Evolutionary conservation across 306 rosid genomes (phyloP), one percentile per base, ranked within the genome.

Genomic region (Quercus parvula): DNA sequence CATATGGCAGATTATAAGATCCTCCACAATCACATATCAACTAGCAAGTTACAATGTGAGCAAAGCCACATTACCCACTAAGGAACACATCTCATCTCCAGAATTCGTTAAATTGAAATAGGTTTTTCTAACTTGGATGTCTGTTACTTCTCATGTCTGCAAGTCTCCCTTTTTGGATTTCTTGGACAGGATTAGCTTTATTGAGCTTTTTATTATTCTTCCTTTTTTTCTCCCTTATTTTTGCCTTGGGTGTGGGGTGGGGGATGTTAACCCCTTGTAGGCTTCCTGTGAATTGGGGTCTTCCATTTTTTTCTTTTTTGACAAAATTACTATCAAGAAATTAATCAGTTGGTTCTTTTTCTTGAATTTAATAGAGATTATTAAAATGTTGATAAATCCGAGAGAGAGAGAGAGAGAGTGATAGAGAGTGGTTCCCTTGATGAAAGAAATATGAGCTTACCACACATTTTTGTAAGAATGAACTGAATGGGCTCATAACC

Each of bases 401-500:
- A 52, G 44, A 46, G 56, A 12, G 55, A 38, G 58, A 31, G 31
- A 30, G 31, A 30, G 38, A 33, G 38, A 33, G 38, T 35, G 25
- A 52, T 27, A 44, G 56, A 19, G 69, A 59, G 64, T 20, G 63
- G 25, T 3, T 55, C 56, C 56, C 14, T 20, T 8, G 14, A 46
- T 14, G 71, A 77, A 27, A 72, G 79, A 28, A 57, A 73, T 25
- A 64, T 62, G 51, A 75, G 81, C 97, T 79, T 82, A 95, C 98
- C 94, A 76, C 97, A 95, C 89, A 84, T 77, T 87, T 92, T 95
- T 76, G 99, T 85, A 81, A 91, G 96, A 74, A 84, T 58, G 85
- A 95, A 95, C 18, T 85, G 87, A 84, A 93, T 76, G 67, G 97
- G 91, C 72, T 93, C 99, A 79, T 86, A 89, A 79, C 93, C 96